Evolutionary conservation across 345 rosid genomes (phyloP).

Genomic region (Sonneratia caseolaris): DNA sequence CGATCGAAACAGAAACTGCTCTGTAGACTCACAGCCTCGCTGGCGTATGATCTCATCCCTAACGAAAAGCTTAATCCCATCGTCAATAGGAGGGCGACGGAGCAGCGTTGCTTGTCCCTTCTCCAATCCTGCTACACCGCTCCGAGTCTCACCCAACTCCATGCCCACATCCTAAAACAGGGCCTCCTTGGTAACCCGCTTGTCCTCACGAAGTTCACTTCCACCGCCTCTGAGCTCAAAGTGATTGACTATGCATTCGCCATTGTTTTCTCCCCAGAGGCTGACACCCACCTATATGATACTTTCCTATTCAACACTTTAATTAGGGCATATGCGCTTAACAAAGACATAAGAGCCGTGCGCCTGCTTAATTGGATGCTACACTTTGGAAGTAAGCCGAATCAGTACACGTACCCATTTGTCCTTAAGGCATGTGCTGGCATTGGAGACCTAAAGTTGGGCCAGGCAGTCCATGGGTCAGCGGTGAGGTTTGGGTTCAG

Average conservation of each 20-base stretch:
- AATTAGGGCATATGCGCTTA: constrained; percentile 36
- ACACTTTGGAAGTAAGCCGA: constrained; percentile 20
- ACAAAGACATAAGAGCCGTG: constrained; percentile 20
- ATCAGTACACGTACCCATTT: constrained; percentile 39
- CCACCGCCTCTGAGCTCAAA: constrained; percentile 33
- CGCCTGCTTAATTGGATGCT: constrained; percentile 27
- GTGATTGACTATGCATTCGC: constrained; percentile 30
- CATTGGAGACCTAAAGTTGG: constrained; percentile 30
- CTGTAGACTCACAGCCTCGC: background rate
- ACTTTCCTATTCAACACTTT: constrained; percentile 41
- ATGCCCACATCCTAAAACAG: constrained; percentile 28
- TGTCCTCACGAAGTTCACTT: constrained; percentile 41
- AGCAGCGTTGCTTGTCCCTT: constrained; percentile 32
- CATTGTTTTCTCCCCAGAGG: constrained; percentile 31
- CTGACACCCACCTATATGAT: constrained; percentile 29
- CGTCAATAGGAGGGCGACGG: constrained; percentile 25
- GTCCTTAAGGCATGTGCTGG: constrained; percentile 53
- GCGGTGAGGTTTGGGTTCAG: constrained; percentile 33
- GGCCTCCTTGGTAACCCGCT: constrained; percentile 38
- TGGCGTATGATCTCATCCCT: background rate
- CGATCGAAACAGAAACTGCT: background rate
- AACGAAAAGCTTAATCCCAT: background rate
- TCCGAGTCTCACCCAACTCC: constrained; percentile 28
- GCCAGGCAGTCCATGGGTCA: constrained; percentile 35
- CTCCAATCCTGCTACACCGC: constrained; percentile 27